These are phyloP conservation scores for Mortierella sp. DNA, from an alignment of 371 early-diverging fungal genomes.

Conservation along the genomic window DNA sequence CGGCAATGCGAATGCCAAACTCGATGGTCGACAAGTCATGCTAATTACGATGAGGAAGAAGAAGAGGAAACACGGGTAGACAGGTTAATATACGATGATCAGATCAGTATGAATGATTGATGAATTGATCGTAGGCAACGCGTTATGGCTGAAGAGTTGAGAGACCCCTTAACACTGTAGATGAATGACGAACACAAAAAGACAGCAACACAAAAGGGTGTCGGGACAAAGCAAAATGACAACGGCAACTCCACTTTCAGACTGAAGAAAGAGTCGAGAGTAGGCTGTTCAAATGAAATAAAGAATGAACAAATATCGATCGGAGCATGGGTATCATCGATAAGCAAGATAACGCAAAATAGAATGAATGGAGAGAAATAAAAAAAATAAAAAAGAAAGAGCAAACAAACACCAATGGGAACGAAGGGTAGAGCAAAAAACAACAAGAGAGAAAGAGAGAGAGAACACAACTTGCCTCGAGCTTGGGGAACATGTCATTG, in stretches of 20 bases:
- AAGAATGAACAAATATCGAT: neutral
- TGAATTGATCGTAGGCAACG: conserved; percentile 4
- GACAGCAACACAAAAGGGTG: neutral
- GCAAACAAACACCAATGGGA: neutral
- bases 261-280: neutral
- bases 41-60: conserved; percentile 9
- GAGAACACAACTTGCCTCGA: conserved; percentile 36
- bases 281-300: neutral
- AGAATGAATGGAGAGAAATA: neutral
- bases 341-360: neutral
- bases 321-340: conserved; percentile 1
- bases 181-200: neutral
- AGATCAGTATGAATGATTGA: neutral
- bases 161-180: neutral
- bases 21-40: conserved; percentile 62
- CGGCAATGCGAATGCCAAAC: conserved; percentile 69
- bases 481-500: conserved; percentile 59
- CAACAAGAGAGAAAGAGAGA: too few relatives aligned
- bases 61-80: neutral
- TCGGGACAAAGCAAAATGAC: neutral
- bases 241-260: conserved; percentile 1
- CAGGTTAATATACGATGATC: neutral
- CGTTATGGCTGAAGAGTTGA: neutral
- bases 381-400: neutral
- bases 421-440: neutral